Percentiles rank a stretch among this genome's conserved stretches.
These are phyloP conservation scores for Leishmania arabica DNA, from an alignment of 208 protist genomes.

Conservation along the genomic window DNA sequence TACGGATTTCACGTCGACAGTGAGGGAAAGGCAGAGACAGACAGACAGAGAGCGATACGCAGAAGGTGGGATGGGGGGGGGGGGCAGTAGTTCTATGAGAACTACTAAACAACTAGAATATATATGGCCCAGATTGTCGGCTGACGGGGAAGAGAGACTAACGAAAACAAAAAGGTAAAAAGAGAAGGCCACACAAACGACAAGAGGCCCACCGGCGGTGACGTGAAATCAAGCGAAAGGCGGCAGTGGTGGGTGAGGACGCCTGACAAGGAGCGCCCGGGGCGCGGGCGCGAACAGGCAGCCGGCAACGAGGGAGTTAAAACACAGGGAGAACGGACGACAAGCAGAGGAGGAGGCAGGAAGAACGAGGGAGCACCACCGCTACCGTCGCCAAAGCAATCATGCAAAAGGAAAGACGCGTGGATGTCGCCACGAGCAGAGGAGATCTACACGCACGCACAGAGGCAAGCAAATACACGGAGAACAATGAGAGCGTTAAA, in stretches of 20 bases:
- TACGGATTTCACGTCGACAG: not conserved
- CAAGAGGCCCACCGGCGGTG: not conserved
- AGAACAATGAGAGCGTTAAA: too few species aligned
- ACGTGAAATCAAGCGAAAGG: constrained; percentile 3
- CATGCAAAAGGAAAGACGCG: too few species aligned
- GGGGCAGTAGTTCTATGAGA: not conserved
- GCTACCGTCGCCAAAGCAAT: too few species aligned
- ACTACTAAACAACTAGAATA: not conserved
- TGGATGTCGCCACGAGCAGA: too few species aligned
- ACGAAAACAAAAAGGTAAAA: not conserved
- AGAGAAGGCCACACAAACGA: not conserved
- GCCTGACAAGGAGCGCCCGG: not conserved
- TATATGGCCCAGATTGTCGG: not conserved
- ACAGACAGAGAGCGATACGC: too few species aligned
- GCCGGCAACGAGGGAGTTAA: not conserved
- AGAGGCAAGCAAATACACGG: too few species aligned
- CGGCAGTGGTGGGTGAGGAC: not conserved
- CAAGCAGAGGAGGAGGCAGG: too few species aligned
- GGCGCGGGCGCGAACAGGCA: not conserved
- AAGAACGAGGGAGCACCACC: too few species aligned
- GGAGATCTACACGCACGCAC: too few species aligned
- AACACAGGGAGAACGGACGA: not conserved
- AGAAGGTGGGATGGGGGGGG: not conserved
- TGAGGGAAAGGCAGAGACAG: not conserved
- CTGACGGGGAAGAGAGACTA: not conserved